These are phyloP conservation scores for Cruciata laevipes DNA, from an alignment of 257 asterid genomes.

Conservation along the genomic window DNA sequence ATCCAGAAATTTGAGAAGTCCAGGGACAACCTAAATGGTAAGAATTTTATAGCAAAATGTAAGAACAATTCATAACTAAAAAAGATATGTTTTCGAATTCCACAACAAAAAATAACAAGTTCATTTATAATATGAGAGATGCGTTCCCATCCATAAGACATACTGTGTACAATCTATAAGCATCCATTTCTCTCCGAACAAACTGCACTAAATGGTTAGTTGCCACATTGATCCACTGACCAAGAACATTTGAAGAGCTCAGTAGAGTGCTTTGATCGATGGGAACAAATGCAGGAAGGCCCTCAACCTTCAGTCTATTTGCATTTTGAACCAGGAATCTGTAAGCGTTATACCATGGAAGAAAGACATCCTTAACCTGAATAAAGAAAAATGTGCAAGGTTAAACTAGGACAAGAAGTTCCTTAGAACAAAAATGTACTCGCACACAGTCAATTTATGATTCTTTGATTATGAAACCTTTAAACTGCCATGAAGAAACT, in stretches of 20 bases:
- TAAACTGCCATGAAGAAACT: background rate
- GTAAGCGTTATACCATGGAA: conserved; percentile 99
- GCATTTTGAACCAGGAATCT: conserved; percentile 97
- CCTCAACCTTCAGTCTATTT: conserved; percentile 86
- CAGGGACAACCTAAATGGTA: conserved; percentile 57
- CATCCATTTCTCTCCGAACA: conserved; percentile 93
- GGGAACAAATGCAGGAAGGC: conserved; percentile 67
- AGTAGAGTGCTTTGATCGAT: conserved; percentile 60
- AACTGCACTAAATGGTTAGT: conserved; percentile 90
- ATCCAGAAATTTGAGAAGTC: conserved; percentile 82
- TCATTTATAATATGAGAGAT: too few relatives aligned
- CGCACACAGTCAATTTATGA: background rate
- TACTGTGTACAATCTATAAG: conserved; percentile 86
- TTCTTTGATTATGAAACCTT: background rate
- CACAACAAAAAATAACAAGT: too few relatives aligned
- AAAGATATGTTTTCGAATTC: too few relatives aligned
- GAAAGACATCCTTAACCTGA: conserved; percentile 76
- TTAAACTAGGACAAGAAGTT: background rate
- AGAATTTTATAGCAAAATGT: background rate
- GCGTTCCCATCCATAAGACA: conserved; percentile 7
- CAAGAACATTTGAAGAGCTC: conserved; percentile 78
- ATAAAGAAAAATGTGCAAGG: background rate
- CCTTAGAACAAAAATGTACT: background rate
- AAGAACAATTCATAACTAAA: background rate
- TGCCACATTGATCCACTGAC: conserved; percentile 94